Percentiles rank a stretch among this genome's conserved stretches.
These are phyloP conservation scores for Ophiostoma pallidulum DNA, from an alignment of 2,329 filamentous ascomycete species.

Conservation along the genomic window DNA sequence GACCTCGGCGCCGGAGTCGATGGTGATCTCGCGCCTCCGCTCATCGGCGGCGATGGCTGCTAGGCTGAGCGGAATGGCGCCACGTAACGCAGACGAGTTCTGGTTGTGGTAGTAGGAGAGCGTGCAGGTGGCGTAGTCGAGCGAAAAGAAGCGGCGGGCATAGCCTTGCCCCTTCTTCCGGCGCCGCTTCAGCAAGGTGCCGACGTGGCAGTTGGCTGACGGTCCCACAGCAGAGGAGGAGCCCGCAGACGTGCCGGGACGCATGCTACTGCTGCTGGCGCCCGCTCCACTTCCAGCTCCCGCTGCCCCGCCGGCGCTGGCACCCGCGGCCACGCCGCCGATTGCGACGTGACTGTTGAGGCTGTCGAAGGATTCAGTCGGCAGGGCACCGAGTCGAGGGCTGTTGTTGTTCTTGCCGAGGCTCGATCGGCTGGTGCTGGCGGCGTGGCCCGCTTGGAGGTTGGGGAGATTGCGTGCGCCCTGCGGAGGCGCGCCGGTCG, in stretches of 20 bases:
- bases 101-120: conserved; percentile 94
- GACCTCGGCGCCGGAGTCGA: conserved; percentile 92
- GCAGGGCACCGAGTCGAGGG: conserved; percentile 26
- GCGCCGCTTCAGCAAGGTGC: conserved; percentile 77
- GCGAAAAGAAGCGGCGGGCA: conserved; percentile 86
- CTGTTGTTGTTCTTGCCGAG: conserved; percentile 37
- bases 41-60: conserved; percentile 88
- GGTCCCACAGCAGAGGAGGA: conserved; percentile 17
- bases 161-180: conserved; percentile 92
- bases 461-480: conserved; percentile 61
- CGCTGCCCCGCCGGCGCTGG: conserved; percentile 32
- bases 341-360: conserved; percentile 43
- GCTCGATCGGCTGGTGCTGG: conserved; percentile 40
- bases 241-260: conserved; percentile 2
- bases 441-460: conserved; percentile 32
- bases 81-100: conserved; percentile 83
- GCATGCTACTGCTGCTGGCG: neutral
- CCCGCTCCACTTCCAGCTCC: conserved; percentile 15
- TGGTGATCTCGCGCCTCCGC: conserved; percentile 80
- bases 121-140: conserved; percentile 90
- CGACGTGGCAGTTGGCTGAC: conserved; percentile 61
- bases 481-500: conserved; percentile 69
- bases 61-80: conserved; percentile 83
- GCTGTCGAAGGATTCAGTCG: conserved; percentile 51
- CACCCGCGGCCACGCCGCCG: conserved; percentile 38